A percentile compares a stretch with the other conserved stretches of the same genome.
Evolutionary conservation across 2,329 filamentous ascomycete species (phyloP).

Genomic region (Cadophora sp.): DNA sequence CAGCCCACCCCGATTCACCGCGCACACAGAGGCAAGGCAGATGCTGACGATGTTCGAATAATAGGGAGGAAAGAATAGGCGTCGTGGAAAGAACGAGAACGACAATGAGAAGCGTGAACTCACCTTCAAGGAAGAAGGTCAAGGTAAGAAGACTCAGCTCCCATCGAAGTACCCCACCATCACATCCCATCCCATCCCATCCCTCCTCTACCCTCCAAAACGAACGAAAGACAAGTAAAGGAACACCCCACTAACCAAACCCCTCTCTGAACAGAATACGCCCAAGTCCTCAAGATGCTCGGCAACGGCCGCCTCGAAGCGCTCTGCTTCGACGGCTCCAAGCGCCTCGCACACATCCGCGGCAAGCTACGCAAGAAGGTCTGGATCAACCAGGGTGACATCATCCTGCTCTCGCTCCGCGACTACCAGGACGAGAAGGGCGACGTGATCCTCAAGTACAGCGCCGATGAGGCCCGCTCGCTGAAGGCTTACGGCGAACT

Average conservation of each 20-base stretch:
- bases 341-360: conserved; percentile 83
- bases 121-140: conserved; percentile 98
- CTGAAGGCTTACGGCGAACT: conserved; percentile 98
- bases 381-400: conserved; percentile 99
- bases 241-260: conserved; percentile 45
- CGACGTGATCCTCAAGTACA: conserved; percentile 95
- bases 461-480: conserved; percentile 90
- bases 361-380: conserved; percentile 99
- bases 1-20: too few relatives aligned
- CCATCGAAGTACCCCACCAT: conserved; percentile 7
- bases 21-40: conserved; percentile 26
- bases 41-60: conserved; percentile 50
- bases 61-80: conserved; percentile 97
- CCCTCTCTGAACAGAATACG: conserved; percentile 63
- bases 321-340: conserved; percentile 89
- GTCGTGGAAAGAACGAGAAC: conserved; percentile 98
- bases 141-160: conserved; percentile 59
- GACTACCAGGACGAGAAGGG: conserved; percentile 96
- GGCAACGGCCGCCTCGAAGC: conserved; percentile 94
- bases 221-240: neutral
- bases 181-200: neutral
- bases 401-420: conserved; percentile 85
- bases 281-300: conserved; percentile 93
- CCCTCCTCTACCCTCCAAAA: too few relatives aligned
- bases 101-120: conserved; percentile 99